Evolutionary conservation across 2,329 filamentous ascomycete genomes (phyloP).

Genomic region (Aspergillus latus): DNA sequence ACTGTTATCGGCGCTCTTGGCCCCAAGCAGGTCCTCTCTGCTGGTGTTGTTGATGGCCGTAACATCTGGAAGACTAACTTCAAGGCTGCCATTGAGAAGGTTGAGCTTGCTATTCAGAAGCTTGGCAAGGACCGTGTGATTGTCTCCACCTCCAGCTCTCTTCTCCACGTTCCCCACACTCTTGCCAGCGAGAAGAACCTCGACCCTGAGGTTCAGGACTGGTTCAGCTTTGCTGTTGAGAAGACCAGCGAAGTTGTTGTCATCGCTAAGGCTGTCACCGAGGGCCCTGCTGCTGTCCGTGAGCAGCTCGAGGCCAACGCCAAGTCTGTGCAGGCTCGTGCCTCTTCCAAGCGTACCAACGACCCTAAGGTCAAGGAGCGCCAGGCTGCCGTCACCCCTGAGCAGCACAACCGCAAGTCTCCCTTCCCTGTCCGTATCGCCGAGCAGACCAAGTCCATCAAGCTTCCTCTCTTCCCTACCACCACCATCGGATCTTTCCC

Average conservation of each 20-base stretch:
- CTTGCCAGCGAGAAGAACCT: constrained; percentile 99
- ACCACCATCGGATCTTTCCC: constrained; percentile 99
- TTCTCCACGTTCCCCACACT: constrained; percentile 97
- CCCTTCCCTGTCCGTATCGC: constrained; percentile 81
- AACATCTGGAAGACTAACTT: constrained; percentile 99
- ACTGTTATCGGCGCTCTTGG: constrained; percentile 79
- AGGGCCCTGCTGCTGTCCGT: constrained; percentile 81
- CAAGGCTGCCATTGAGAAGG: constrained; percentile 86
- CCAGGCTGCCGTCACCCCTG: constrained; percentile 78
- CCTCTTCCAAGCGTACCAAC: constrained; percentile 92
- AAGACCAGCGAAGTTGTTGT: constrained; percentile 87
- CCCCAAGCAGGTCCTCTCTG: constrained; percentile 85
- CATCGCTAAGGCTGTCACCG: constrained; percentile 95
- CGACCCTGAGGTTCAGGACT: constrained; percentile 86
- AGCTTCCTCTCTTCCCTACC: constrained; percentile 94
- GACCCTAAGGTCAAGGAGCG: constrained; percentile 96
- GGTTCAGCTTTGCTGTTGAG: constrained; percentile 98
- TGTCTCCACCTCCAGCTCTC: constrained; percentile 93
- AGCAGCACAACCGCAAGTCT: constrained; percentile 91
- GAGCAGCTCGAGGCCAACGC: constrained; percentile 94
- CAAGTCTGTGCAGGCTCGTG: constrained; percentile 87
- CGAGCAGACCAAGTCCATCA: constrained; percentile 87
- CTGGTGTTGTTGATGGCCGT: constrained; percentile 94
- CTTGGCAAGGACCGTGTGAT: constrained; percentile 97
- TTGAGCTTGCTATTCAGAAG: constrained; percentile 89